These are phyloP conservation scores for Lantana camara DNA, from an alignment of 257 asterid species.

Conservation along the genomic window DNA sequence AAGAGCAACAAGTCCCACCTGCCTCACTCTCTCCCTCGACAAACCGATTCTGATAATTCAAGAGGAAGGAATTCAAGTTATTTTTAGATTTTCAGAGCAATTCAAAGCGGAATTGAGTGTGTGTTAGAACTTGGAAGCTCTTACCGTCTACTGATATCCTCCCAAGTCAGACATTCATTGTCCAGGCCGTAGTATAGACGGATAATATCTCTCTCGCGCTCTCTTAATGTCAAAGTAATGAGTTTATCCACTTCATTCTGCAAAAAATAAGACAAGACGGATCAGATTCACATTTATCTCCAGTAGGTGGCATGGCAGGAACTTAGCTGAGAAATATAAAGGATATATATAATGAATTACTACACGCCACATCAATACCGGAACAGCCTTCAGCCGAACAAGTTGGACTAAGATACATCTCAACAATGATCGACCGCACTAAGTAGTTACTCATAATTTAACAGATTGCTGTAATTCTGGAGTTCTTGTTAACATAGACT, in stretches of 20 bases:
- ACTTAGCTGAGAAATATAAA: background rate
- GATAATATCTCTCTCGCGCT: conserved; percentile 80
- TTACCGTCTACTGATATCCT: conserved; percentile 89
- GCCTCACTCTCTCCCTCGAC: conserved; percentile 96
- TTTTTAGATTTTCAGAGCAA: background rate
- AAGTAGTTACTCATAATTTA: background rate
- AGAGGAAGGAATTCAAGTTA: background rate
- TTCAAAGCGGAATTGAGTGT: no score
- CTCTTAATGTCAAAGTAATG: conserved; percentile 55
- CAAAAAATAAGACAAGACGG: conserved; percentile 17
- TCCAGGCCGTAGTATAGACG: conserved; percentile 89
- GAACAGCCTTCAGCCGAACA: background rate
- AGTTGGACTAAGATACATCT: background rate
- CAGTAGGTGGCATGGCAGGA: background rate
- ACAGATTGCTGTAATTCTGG: no score
- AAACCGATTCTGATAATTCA: conserved; percentile 78
- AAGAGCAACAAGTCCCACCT: conserved; percentile 91
- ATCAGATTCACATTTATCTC: background rate
- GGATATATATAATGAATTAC: background rate
- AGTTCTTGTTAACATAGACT: background rate
- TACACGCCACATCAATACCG: conserved; percentile 3
- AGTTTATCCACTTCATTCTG: conserved; percentile 91
- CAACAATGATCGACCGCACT: background rate
- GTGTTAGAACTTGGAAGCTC: background rate
- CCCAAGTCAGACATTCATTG: conserved; percentile 94